phyloP scores from a whole-genome alignment of 441 rosid genomes.

The Theobroma grandiflorum region DNA sequence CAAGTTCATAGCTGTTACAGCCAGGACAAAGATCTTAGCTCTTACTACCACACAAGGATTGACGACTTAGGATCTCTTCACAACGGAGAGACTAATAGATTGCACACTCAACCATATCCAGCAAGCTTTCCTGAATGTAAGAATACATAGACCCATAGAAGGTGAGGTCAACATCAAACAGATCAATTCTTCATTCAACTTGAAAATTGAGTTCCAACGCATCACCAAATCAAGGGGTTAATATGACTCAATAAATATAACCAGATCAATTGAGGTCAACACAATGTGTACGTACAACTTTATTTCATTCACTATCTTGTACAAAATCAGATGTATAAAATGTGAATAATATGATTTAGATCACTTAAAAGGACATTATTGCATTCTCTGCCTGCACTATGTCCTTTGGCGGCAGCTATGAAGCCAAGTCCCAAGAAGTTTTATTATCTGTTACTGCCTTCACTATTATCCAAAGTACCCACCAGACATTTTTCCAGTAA shows the following conservation, averaged over 20 bases:
- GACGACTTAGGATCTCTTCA: slow-evolving; percentile 81
- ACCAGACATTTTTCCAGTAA: slow-evolving; percentile 87
- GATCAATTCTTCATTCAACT: no score
- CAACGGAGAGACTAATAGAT: slow-evolving; percentile 32
- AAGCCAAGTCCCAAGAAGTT: slow-evolving; percentile 24
- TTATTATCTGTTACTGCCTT: slow-evolving; percentile 19
- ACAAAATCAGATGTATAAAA: neutral
- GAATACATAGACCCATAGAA: no score
- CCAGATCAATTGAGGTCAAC: no score
- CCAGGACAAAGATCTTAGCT: slow-evolving; percentile 82
- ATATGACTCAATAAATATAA: no score
- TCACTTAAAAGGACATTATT: neutral
- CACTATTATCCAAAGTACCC: slow-evolving; percentile 66
- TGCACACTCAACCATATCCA: no score
- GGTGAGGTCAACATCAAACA: no score
- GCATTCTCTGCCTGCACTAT: neutral
- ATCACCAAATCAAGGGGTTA: no score
- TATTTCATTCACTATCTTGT: neutral
- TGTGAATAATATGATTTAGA: neutral
- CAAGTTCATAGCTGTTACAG: slow-evolving; percentile 72
- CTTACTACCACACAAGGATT: slow-evolving; percentile 70
- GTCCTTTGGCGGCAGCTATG: neutral
- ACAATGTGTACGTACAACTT: neutral
- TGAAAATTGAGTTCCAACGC: no score
- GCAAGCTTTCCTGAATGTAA: no score